Percentiles rank a stretch among this genome's conserved stretches.
Conservation (phyloP, 208 protist species). For the Trypanosoma cruzi region DNA sequence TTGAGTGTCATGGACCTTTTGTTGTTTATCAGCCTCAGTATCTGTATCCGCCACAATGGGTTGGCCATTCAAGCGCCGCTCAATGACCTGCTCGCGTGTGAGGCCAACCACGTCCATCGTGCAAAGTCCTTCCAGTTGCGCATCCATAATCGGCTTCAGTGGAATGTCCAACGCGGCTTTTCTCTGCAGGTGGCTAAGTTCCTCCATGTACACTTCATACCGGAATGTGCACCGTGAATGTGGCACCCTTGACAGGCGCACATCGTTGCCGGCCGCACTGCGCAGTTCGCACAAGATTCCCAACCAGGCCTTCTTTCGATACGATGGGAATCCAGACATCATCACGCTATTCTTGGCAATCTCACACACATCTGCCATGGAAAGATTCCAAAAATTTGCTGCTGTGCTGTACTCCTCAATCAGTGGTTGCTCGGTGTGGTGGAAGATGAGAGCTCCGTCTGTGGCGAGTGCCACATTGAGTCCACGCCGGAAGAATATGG, state of each 20-base stretch:
- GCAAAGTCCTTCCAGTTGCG: constrained; percentile 56
- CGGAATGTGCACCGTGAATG: constrained; percentile 95
- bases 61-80: constrained; percentile 12
- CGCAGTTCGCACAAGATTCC: constrained; percentile 63
- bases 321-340: constrained; percentile 72
- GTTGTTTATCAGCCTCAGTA: not conserved
- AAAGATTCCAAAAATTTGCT: constrained; percentile 84
- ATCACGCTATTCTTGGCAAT: constrained; percentile 81
- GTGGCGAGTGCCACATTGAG: constrained; percentile 97
- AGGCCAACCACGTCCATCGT: constrained; percentile 51
- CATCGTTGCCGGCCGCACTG: constrained; percentile 88
- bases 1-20: not conserved
- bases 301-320: constrained; percentile 70
- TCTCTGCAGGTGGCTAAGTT: constrained; percentile 69
- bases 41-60: not conserved
- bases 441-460: constrained; percentile 94
- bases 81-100: constrained; percentile 54
- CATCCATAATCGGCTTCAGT: constrained; percentile 36
- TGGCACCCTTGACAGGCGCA: constrained; percentile 92
- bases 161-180: constrained; percentile 47
- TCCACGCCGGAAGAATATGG: constrained; percentile 92
- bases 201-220: constrained; percentile 92
- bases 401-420: constrained; percentile 93
- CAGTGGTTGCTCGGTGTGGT: constrained; percentile 95
- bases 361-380: constrained; percentile 80